Conservation (phyloP, 2,329 filamentous ascomycete genomes). For the Coniella lustricola region DNA sequence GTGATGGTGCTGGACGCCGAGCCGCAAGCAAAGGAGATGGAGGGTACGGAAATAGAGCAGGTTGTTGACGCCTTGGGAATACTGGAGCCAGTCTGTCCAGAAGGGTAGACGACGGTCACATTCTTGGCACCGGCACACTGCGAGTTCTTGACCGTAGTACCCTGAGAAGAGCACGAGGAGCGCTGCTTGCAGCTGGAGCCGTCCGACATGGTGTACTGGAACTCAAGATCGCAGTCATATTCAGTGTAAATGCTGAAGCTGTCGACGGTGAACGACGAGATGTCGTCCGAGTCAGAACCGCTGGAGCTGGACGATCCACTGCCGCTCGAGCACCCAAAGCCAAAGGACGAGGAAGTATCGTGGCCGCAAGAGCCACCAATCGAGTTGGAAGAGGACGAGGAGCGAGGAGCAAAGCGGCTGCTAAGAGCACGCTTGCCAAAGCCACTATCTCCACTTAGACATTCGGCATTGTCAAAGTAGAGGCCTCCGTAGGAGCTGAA, state of each 20-base stretch:
- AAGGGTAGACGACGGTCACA: conserved; percentile 63
- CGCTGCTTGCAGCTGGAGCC: conserved; percentile 76
- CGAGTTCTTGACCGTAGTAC: conserved; percentile 68
- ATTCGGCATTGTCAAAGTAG: conserved; percentile 66
- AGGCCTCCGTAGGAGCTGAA: conserved; percentile 67
- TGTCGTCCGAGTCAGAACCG: background rate
- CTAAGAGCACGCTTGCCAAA: conserved; percentile 46
- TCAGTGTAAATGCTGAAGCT: conserved; percentile 67
- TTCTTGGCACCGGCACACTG: conserved; percentile 89
- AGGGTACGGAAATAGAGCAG: conserved; percentile 68
- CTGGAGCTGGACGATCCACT: background rate
- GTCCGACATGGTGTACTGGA: conserved; percentile 82
- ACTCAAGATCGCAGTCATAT: conserved; percentile 72
- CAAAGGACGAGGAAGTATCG: conserved; percentile 46
- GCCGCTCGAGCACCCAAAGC: conserved; percentile 26
- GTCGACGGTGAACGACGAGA: conserved; percentile 60
- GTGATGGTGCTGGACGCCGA: conserved; percentile 23
- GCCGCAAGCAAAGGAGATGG: conserved; percentile 68
- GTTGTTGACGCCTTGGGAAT: conserved; percentile 33
- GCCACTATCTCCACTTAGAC: conserved; percentile 41
- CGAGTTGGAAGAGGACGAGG: conserved; percentile 52
- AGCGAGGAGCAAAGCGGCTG: conserved; percentile 40
- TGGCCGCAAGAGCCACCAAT: conserved; percentile 49
- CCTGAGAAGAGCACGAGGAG: conserved; percentile 57
- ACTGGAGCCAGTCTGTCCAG: conserved; percentile 45